Percentiles rank a stretch among this genome's conserved stretches.
Evolutionary conservation across 2,329 filamentous ascomycete genomes (phyloP).

Genomic region (Raffaelea albimanens): DNA sequence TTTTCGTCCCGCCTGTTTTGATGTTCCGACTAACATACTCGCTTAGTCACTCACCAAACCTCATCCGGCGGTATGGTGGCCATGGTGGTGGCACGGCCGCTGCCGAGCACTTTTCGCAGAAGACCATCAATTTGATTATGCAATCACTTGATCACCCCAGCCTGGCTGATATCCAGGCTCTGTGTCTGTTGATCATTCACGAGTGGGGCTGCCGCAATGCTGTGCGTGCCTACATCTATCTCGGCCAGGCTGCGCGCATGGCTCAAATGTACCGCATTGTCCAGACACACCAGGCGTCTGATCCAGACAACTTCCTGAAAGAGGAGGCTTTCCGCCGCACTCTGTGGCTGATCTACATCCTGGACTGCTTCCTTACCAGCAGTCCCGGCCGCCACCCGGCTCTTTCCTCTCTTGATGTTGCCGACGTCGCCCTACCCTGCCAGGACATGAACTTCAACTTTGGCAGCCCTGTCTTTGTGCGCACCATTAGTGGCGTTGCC

Average conservation of each 20-base stretch:
- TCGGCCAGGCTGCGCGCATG: conserved; percentile 55
- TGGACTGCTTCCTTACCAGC: conserved; percentile 53
- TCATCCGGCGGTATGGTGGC: conserved; percentile 51
- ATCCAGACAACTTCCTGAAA: conserved; percentile 50
- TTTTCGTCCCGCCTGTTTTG: background rate
- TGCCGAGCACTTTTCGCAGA: conserved; percentile 49
- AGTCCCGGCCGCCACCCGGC: conserved; percentile 51
- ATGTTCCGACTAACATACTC: background rate
- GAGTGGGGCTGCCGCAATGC: conserved; percentile 55
- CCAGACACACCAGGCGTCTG: conserved; percentile 38
- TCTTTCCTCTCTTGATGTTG: conserved; percentile 42
- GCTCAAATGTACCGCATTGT: conserved; percentile 55
- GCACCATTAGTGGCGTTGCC: conserved; percentile 37
- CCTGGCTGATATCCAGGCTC: conserved; percentile 51
- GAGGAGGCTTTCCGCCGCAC: conserved; percentile 53
- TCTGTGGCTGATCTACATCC: conserved; percentile 53
- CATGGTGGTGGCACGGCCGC: conserved; percentile 39
- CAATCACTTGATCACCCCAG: conserved; percentile 49
- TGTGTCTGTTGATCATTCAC: conserved; percentile 52
- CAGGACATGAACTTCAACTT: conserved; percentile 55
- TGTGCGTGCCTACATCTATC: conserved; percentile 53
- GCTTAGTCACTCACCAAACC: conserved; percentile 41
- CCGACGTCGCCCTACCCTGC: conserved; percentile 48
- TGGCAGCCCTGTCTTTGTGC: conserved; percentile 48
- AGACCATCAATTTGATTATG: conserved; percentile 48